phyloP scores from a whole-genome alignment of 2,329 filamentous ascomycete species.

The Colletotrichum sojae region DNA sequence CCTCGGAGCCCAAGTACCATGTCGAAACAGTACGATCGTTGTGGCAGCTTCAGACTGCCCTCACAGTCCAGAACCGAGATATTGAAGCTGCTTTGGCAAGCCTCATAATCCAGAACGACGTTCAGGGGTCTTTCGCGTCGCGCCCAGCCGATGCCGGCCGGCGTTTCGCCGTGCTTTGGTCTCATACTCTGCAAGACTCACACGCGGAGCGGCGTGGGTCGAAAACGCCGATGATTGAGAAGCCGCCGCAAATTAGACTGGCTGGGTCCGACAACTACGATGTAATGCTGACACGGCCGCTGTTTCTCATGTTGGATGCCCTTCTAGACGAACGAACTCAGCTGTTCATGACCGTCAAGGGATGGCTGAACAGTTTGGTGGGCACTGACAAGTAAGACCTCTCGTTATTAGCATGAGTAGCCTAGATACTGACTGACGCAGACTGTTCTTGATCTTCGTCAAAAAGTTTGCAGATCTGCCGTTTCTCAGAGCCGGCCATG shows the following conservation, averaged over 20 bases:
- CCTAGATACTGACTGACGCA: constrained; percentile 46
- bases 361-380: constrained; percentile 81
- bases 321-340: constrained; percentile 81
- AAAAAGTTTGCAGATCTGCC: constrained; percentile 69
- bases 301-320: constrained; percentile 86
- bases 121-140: constrained; percentile 61
- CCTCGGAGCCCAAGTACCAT: constrained; percentile 90
- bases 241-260: constrained; percentile 57
- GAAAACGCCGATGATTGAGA: constrained; percentile 54
- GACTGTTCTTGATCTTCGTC: constrained; percentile 73
- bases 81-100: constrained; percentile 84
- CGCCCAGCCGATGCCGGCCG: constrained; percentile 73
- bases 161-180: constrained; percentile 84
- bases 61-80: constrained; percentile 77
- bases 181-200: constrained; percentile 77
- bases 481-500: constrained; percentile 60
- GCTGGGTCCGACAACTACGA: constrained; percentile 75
- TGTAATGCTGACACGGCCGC: constrained; percentile 82
- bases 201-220: constrained; percentile 57
- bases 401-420: neutral
- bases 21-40: constrained; percentile 91
- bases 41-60: constrained; percentile 85
- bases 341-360: constrained; percentile 81
- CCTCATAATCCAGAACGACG: constrained; percentile 73
- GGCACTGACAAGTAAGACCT: constrained; percentile 72